A percentile compares a stretch with the other conserved stretches of the same genome.
These are phyloP conservation scores for Sporothrix pallida DNA, from an alignment of 2,329 filamentous ascomycete genomes.

Conservation along the genomic window DNA sequence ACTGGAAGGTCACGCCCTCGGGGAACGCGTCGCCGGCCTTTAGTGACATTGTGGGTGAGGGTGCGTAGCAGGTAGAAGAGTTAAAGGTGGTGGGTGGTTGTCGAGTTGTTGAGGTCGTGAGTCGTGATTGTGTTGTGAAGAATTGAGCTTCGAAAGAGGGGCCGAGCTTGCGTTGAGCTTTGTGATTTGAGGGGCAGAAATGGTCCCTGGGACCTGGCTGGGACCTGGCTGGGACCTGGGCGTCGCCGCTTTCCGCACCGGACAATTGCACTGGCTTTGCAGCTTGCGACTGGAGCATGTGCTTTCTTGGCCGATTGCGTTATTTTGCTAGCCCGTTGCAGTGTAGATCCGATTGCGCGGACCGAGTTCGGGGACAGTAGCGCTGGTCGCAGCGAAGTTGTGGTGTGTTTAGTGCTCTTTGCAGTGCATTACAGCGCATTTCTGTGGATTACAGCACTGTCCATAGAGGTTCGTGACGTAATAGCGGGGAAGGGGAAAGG, in stretches of 20 bases:
- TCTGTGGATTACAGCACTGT: no score
- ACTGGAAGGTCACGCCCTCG: constrained; percentile 14
- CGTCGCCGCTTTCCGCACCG: not conserved
- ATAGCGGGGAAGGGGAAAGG: no score
- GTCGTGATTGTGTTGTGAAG: no score
- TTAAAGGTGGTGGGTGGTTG: not conserved
- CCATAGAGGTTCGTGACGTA: no score
- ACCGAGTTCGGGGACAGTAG: not conserved
- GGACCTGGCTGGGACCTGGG: not conserved
- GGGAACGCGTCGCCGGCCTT: constrained; percentile 18
- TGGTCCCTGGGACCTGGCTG: not conserved
- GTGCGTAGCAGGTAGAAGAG: not conserved
- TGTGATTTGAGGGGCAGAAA: no score
- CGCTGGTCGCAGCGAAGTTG: not conserved
- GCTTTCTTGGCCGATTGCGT: constrained; percentile 13
- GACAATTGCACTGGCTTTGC: not conserved
- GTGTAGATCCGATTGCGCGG: not conserved
- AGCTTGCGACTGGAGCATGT: not conserved
- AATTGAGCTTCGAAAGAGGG: no score
- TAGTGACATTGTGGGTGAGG: not conserved
- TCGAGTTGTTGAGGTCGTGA: not conserved
- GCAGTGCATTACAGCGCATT: no score
- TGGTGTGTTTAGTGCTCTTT: no score
- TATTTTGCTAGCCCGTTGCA: not conserved
- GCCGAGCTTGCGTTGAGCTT: no score